These are phyloP conservation scores for Fraxinus sp. DNA, from an alignment of 305 asterid species.

Conservation along the genomic window DNA sequence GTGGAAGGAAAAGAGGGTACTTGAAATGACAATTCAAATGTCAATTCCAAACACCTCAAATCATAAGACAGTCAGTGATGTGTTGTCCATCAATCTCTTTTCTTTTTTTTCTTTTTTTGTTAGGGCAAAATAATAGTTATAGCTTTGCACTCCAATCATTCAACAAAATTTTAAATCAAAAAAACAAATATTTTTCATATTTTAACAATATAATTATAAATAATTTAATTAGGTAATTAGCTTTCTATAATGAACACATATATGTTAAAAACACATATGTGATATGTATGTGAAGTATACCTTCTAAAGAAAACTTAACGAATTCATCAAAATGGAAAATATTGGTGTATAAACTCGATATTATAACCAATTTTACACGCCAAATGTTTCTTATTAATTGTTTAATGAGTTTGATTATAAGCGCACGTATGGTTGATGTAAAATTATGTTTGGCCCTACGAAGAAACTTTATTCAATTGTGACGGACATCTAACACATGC, in stretches of 20 bases:
- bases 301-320: neutral
- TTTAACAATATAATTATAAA: neutral
- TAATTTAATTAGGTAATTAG: neutral
- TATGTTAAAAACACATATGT: neutral
- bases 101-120: neutral
- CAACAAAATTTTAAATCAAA: neutral
- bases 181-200: neutral
- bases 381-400: neutral
- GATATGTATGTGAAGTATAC: neutral
- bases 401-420: neutral
- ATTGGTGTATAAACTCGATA: neutral
- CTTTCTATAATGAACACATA: neutral
- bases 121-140: slow-evolving; percentile 21
- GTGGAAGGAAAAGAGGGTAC: slow-evolving; percentile 3
- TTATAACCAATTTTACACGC: neutral
- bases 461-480: neutral
- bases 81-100: slow-evolving; percentile 62
- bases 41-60: slow-evolving; percentile 65
- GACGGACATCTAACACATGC: neutral
- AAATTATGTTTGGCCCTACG: neutral
- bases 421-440: neutral
- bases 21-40: slow-evolving; percentile 79
- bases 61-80: slow-evolving; percentile 74
- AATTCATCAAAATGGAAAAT: neutral
- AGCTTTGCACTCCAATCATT: neutral